phyloP scores from a whole-genome alignment of 768 basidiomycete species.

The Piloderma croceum region DNA sequence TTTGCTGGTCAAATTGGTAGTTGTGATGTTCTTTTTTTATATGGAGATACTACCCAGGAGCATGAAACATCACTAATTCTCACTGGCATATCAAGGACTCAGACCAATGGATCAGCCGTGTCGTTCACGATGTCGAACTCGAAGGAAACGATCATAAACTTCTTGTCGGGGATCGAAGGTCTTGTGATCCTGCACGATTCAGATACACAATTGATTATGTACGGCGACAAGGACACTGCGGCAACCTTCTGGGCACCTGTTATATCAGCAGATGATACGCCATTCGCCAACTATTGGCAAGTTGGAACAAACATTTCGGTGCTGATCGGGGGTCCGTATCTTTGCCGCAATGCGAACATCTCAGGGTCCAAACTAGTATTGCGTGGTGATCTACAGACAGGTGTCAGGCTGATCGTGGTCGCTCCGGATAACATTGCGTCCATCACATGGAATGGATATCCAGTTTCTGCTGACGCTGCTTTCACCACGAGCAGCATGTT shows the following conservation, averaged over 20 bases:
- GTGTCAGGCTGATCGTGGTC: conserved; percentile 55
- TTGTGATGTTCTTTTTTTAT: conserved; percentile 59
- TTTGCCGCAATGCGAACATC: conserved; percentile 53
- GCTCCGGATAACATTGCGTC: conserved; percentile 46
- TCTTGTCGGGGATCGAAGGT: conserved; percentile 53
- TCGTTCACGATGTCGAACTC: conserved; percentile 21
- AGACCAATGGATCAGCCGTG: conserved; percentile 18
- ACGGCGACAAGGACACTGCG: conserved; percentile 58
- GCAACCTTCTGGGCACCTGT: conserved; percentile 75
- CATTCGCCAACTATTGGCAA: conserved; percentile 61
- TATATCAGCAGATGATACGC: conserved; percentile 38
- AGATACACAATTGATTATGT: conserved; percentile 60
- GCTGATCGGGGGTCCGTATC: conserved; percentile 60
- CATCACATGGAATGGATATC: conserved; percentile 70
- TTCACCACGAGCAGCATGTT: conserved; percentile 39
- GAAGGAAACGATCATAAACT: conserved; percentile 41
- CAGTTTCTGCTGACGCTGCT: conserved; percentile 33
- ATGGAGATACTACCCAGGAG: conserved; percentile 49
- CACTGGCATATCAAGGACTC: conserved; percentile 39
- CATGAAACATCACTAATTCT: conserved; percentile 50
- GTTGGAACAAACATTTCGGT: conserved; percentile 67
- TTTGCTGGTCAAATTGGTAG: conserved; percentile 58
- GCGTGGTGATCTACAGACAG: conserved; percentile 61
- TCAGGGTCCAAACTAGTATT: conserved; percentile 46
- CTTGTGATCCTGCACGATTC: conserved; percentile 65